Evolutionary conservation across 2,329 filamentous ascomycete species (phyloP).

Genomic region (Stagonosporopsis vannaccii): DNA sequence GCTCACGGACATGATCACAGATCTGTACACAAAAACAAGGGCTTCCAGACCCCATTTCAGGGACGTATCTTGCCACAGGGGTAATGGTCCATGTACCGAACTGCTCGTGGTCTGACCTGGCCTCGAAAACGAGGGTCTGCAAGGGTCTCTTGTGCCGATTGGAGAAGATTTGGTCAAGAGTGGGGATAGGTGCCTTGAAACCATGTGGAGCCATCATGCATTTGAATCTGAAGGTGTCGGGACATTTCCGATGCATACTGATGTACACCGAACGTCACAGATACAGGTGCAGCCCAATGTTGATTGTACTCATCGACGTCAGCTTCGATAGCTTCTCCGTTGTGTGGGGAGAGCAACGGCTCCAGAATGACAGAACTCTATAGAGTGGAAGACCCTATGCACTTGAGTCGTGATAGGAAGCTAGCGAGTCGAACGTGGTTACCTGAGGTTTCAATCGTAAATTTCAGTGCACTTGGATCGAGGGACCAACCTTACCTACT

Average conservation of each 20-base stretch:
- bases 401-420: slow-evolving; percentile 3
- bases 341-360: not conserved
- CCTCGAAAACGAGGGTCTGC: slow-evolving; percentile 25
- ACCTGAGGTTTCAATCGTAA: not conserved
- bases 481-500: not conserved
- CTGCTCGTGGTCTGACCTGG: slow-evolving; percentile 12
- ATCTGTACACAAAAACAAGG: slow-evolving; percentile 7
- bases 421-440: slow-evolving; percentile 7
- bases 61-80: slow-evolving; percentile 6
- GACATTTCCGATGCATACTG: not conserved
- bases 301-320: not conserved
- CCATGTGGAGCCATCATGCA: not conserved
- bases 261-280: not conserved
- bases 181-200: slow-evolving; percentile 8
- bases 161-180: slow-evolving; percentile 2
- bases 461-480: not conserved
- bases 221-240: not conserved
- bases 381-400: not conserved
- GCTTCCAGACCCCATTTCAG: slow-evolving; percentile 7
- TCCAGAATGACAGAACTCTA: not conserved
- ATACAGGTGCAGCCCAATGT: not conserved
- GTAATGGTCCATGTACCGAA: slow-evolving; percentile 7
- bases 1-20: slow-evolving; percentile 4
- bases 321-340: not conserved
- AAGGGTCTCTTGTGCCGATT: slow-evolving; percentile 14